phyloP scores from a whole-genome alignment of 129 eudicot genomes.

The Artemisia tridentata region DNA sequence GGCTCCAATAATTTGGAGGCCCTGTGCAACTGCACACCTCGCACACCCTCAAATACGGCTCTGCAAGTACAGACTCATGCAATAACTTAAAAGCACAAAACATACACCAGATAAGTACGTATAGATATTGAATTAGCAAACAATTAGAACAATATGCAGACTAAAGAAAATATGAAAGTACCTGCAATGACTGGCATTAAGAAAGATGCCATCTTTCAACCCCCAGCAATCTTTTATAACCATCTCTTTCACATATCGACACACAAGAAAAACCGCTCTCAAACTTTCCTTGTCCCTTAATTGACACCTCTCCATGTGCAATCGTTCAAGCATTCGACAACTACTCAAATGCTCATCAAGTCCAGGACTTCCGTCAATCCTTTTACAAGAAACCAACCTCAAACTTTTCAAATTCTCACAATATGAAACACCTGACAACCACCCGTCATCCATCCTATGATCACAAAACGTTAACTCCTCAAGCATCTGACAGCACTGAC shows the following conservation, averaged over 20 bases:
- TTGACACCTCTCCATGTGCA: slow-evolving; percentile 76
- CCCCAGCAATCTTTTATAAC: slow-evolving; percentile 77
- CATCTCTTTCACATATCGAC: slow-evolving; percentile 50
- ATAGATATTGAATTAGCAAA: slow-evolving; percentile 5
- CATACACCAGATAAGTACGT: neutral
- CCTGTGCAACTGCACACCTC: too few species aligned
- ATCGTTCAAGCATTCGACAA: slow-evolving; percentile 54
- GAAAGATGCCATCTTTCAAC: slow-evolving; percentile 59
- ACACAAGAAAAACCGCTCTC: slow-evolving; percentile 67
- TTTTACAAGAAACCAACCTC: slow-evolving; percentile 61
- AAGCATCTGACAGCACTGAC: slow-evolving; percentile 85
- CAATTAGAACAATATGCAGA: neutral
- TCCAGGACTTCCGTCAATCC: slow-evolving; percentile 49
- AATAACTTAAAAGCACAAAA: neutral
- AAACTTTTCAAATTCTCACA: slow-evolving; percentile 75
- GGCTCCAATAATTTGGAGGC: too few species aligned
- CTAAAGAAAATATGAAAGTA: slow-evolving; percentile 26
- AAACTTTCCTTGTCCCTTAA: slow-evolving; percentile 52
- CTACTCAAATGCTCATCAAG: slow-evolving; percentile 61
- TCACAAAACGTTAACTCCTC: slow-evolving; percentile 61
- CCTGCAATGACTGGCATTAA: slow-evolving; percentile 61
- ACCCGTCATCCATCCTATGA: slow-evolving; percentile 75
- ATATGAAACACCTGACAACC: slow-evolving; percentile 68
- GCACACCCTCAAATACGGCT: too few species aligned
- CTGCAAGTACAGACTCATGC: slow-evolving; percentile 5